A percentile compares a stretch with the other conserved stretches of the same genome.
phyloP scores from a whole-genome alignment of 2,329 filamentous ascomycete species.

The Talaromyces albobiverticillius region DNA sequence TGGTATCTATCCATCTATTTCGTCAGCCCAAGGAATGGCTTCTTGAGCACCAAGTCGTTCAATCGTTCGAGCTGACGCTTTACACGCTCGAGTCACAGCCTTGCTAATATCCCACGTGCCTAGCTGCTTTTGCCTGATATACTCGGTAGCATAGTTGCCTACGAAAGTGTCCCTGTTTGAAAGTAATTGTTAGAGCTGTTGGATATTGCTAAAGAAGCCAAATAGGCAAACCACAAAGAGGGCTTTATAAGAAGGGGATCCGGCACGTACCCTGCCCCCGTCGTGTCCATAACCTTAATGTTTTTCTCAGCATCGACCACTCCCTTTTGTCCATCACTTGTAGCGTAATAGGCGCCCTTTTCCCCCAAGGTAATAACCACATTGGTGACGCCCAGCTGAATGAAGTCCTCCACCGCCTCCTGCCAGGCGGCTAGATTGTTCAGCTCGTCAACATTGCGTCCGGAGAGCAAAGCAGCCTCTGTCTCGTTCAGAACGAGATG shows the following conservation, averaged over 20 bases:
- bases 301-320: conserved; percentile 1
- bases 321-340: not conserved
- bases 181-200: not conserved
- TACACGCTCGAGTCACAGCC: conserved; percentile 14
- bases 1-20: conserved; percentile 9
- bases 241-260: not conserved
- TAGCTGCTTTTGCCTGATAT: conserved; percentile 14
- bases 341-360: not conserved
- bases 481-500: conserved; percentile 18
- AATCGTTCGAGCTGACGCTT: conserved; percentile 15
- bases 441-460: not conserved
- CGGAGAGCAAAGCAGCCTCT: conserved; percentile 16
- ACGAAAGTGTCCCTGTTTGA: conserved; percentile 17
- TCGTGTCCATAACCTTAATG: conserved; percentile 16
- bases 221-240: not conserved
- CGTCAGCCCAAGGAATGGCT: conserved; percentile 19
- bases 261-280: conserved; percentile 16
- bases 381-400: not conserved
- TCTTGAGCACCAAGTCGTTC: conserved; percentile 14
- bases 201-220: not conserved
- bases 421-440: not conserved
- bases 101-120: conserved; percentile 16
- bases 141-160: conserved; percentile 19
- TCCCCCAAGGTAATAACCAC: not conserved
- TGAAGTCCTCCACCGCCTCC: not conserved